phyloP scores from a whole-genome alignment of 306 rosid genomes.

The Aeschynomene evenia region DNA sequence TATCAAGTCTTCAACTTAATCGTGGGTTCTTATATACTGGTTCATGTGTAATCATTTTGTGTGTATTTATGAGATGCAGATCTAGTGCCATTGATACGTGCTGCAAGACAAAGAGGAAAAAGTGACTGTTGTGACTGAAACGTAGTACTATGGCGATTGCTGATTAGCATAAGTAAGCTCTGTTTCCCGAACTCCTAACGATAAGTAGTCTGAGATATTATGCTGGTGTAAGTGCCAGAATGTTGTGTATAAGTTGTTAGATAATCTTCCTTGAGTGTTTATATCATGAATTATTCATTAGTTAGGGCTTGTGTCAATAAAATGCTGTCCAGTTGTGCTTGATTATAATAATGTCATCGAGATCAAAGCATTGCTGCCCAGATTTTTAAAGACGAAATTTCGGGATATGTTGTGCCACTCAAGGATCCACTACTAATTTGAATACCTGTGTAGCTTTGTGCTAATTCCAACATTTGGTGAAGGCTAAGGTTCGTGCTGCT shows the following conservation, averaged over 20 bases:
- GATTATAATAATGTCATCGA: constrained; percentile 1
- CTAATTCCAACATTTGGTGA: constrained; percentile 1
- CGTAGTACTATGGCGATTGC: constrained; percentile 19
- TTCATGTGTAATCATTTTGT: constrained; percentile 26
- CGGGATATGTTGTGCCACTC: constrained; percentile 10
- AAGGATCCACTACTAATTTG: constrained; percentile 16
- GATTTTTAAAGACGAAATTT: constrained; percentile 24
- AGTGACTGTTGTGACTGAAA: constrained; percentile 15
- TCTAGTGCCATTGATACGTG: constrained; percentile 38
- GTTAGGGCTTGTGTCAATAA: constrained; percentile 21
- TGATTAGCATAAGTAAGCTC: constrained; percentile 33
- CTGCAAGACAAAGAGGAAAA: constrained; percentile 30
- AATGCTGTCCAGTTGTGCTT: constrained; percentile 1
- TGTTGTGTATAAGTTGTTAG: constrained; percentile 37
- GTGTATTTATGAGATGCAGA: constrained; percentile 41
- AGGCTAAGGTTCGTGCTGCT: constrained; percentile 9
- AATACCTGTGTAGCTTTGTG: constrained; percentile 8
- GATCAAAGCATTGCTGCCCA: constrained; percentile 17
- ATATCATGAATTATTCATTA: constrained; percentile 23
- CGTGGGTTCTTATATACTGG: constrained; percentile 24
- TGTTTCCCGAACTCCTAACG: constrained; percentile 28
- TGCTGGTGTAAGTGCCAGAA: constrained; percentile 28
- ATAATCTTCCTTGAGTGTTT: constrained; percentile 32
- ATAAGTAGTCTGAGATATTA: constrained; percentile 25
- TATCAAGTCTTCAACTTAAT: constrained; percentile 36